Base-by-base conservation (phyloP, 208 protist genomes). In the Willaertia magna region DNA sequence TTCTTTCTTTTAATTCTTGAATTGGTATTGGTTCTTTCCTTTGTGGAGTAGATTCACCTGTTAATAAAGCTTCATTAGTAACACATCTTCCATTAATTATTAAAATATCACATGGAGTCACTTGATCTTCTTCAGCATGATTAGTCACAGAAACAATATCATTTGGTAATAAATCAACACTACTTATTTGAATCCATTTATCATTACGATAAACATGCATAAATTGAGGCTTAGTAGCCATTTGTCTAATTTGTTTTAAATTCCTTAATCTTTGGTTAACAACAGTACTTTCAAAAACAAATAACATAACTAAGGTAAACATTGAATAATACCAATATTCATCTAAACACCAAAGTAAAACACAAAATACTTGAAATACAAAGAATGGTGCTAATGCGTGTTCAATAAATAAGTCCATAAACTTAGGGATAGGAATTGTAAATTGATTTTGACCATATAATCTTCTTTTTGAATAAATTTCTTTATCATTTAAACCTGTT, bases 51-150 rank as follows among this genome's bases (percentile, higher is more conserved):
- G 96, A 98, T 91, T 99, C 98, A 61, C 98, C 98, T 16, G 97
- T 99, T n/a, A 99, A 91, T 84, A 98, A 97, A 14, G 97, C 93
- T 89, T 99, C 98, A 90, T 99, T 99, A 2, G 98, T 95, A 9
- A 99, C 94, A 46, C 91, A 94, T n/a, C 92, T 95, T 82, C 98
- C 98, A 59, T 88, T 88, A 9, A 99, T 88, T 3, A 99, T 85
- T 7, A 99, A 39, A 39, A 96, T 91, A 88, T 99, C 98, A 48
- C 96, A 97, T 14, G 97, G 97, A 67, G 95, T 93, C 22, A 81
- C 86, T 49, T 74, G 11, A 49, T 42, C 81, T 30, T 91, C 88
- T 67, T 67, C 55, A 34, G 55, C 55, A 34, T 67, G 55, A n/a
- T n/a, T 22, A 34, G 55, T 67, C 34, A 85, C 84, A 85, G 93